Evolutionary conservation across 805 yeast genomes (phyloP), one percentile per base, ranked within the genome.

Genomic region (Pichia pseudocactophila): DNA sequence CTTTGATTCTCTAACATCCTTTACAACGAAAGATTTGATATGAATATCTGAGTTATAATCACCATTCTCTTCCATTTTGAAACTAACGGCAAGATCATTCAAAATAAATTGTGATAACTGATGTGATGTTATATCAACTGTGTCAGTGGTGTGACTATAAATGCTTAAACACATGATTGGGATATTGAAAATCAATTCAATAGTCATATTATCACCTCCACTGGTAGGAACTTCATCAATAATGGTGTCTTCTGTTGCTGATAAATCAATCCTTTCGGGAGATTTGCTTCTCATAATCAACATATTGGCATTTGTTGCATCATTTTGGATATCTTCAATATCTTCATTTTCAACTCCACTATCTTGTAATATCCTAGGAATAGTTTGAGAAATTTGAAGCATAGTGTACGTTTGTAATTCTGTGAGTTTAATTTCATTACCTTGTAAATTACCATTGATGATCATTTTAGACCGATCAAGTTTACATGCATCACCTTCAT

Each of bases 21-120:
- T 76, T 3, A 89, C 82, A 2, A 80, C 76, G 52, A 92, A 82
- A 0, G 96, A 78, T 34, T 77, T 73, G 25, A 87, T 69, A 42
- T 74, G 75, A 8, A 87, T 52, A 41, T 78, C 80, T 0, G 89
- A 74, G 7, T 65, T 70, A 41, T 76, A 71, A 27, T 76, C 71
- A 0, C 80, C 72, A 50, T 76, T 72, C 20, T 74, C 69, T 34
- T 66, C 70, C 65, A 82, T 65, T 6, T 61, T 52, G 40, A 83
- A 68, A 19, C 64, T 59, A 4, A 80, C 47, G 0, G 76, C 76
- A 20, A 80, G 64, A 12, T 76, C 77, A 45, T 78, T 76, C 41
- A 89, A 63, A 0, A 87, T 68, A 41, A 84, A 67, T 41, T 61
- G 66, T 0, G 90, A 76, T 2, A 83, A 57, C 4, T 73, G 62